Percentiles rank a stretch among this genome's conserved stretches.
Evolutionary conservation across 1,284 basidiomycete genomes (phyloP).

Genomic region (Rhodotorula sp.): DNA sequence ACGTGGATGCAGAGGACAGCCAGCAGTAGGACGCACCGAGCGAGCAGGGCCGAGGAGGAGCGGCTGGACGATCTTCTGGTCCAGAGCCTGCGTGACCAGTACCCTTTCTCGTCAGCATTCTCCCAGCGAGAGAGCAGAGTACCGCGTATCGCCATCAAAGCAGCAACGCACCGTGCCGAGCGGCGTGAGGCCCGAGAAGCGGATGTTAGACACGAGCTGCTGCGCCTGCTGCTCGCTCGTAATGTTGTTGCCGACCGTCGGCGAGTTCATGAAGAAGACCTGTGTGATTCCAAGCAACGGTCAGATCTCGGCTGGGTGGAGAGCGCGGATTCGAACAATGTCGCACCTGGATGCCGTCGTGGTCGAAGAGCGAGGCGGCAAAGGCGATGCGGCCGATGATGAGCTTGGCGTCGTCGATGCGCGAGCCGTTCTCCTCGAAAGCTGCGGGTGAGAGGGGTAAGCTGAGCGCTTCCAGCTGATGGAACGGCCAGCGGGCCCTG

Average conservation of each 20-base stretch:
- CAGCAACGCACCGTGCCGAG: constrained; percentile 48
- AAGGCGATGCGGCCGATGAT: constrained; percentile 49
- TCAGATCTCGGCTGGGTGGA: constrained; percentile 47
- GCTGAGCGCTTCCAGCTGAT: not conserved
- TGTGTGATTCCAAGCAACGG: constrained; percentile 41
- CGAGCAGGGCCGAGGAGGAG: constrained; percentile 53
- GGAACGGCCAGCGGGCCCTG: too few relatives aligned
- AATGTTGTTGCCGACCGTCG: constrained; percentile 54
- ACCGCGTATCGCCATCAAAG: too few relatives aligned
- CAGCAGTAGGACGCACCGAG: constrained; percentile 14
- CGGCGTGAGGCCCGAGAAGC: constrained; percentile 51
- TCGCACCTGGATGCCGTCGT: constrained; percentile 35
- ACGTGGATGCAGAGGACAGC: too few relatives aligned
- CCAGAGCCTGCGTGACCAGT: constrained; percentile 37
- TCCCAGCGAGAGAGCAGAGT: not conserved
- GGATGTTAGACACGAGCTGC: constrained; percentile 52
- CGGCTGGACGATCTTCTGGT: constrained; percentile 55
- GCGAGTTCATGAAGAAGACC: constrained; percentile 53
- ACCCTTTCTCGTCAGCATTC: not conserved
- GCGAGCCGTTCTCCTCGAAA: constrained; percentile 45
- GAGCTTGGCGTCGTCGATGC: constrained; percentile 49
- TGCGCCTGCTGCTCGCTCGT: constrained; percentile 51
- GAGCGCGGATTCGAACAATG: not conserved
- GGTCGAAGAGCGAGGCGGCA: constrained; percentile 55
- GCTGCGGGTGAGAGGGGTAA: not conserved